A percentile compares a stretch with the other conserved stretches of the same genome.
Evolutionary conservation across 1,139 yeast genomes (phyloP).

Genomic region (Meyerozyma elateridarum): DNA sequence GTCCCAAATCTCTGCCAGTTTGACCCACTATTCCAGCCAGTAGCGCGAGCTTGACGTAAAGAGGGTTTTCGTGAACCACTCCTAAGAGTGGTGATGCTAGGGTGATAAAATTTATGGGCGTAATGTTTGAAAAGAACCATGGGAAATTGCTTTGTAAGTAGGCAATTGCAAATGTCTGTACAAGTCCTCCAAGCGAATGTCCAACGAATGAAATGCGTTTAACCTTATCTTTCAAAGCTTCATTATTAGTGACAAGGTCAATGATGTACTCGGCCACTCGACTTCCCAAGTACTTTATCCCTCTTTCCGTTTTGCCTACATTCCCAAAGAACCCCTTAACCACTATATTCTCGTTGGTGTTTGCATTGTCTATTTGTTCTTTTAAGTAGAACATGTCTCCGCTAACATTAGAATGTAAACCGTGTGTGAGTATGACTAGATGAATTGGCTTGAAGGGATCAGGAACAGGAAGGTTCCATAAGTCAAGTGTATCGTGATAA

Average conservation of each 20-base stretch:
- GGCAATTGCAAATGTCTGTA: constrained; percentile 88
- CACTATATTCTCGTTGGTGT: constrained; percentile 52
- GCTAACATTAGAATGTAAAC: constrained; percentile 83
- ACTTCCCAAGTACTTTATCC: constrained; percentile 80
- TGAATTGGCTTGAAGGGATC: constrained; percentile 51
- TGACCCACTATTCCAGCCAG: constrained; percentile 89
- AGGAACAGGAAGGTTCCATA: constrained; percentile 64
- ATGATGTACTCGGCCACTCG: constrained; percentile 75
- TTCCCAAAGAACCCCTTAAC: constrained; percentile 84
- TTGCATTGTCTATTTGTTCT: constrained; percentile 62
- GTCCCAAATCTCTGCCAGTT: constrained; percentile 88
- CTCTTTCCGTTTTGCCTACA: constrained; percentile 86
- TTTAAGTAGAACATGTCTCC: constrained; percentile 86
- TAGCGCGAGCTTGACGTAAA: constrained; percentile 76
- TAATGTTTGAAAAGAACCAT: constrained; percentile 57
- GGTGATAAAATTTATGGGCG: constrained; percentile 79
- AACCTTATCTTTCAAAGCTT: constrained; percentile 30
- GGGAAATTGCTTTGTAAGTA: constrained; percentile 70
- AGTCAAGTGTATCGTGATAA: constrained; percentile 57
- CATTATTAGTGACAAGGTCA: constrained; percentile 46
- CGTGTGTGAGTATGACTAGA: constrained; percentile 80
- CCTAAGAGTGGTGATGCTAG: constrained; percentile 90
- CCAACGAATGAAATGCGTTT: constrained; percentile 77
- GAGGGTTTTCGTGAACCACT: constrained; percentile 78
- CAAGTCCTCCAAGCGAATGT: constrained; percentile 89